Conservation (phyloP, 2,329 filamentous ascomycete species). For the Exophiala aquamarina region DNA sequence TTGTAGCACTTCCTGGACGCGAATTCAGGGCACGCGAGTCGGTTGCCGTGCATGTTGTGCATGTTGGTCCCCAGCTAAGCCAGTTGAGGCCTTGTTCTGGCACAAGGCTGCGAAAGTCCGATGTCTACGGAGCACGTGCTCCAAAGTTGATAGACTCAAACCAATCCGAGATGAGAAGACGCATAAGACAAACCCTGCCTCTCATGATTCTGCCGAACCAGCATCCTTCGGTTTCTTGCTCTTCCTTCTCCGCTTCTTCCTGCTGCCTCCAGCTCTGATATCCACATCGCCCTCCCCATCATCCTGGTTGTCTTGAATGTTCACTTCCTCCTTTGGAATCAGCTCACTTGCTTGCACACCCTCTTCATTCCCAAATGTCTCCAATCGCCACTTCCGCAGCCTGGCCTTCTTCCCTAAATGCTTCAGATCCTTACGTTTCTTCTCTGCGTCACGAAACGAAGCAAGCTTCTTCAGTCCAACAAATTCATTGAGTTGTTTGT, state of each 20-base stretch:
- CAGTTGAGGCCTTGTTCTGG: too few relatives aligned
- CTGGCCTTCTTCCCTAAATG: constrained; percentile 88
- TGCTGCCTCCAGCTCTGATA: constrained; percentile 42
- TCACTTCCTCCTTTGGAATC: constrained; percentile 15
- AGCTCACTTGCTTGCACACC: constrained; percentile 36
- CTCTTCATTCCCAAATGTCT: constrained; percentile 64
- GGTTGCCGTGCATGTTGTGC: too few relatives aligned
- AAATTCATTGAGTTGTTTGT: constrained; percentile 82
- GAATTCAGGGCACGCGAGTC: too few relatives aligned
- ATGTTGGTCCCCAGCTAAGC: too few relatives aligned
- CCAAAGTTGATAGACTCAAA: too few relatives aligned
- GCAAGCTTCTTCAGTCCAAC: constrained; percentile 94
- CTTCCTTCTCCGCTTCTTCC: constrained; percentile 48
- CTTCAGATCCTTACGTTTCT: constrained; percentile 88
- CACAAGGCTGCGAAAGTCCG: too few relatives aligned
- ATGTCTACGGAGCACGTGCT: too few relatives aligned
- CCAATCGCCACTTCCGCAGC: constrained; percentile 78
- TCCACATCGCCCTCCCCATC: constrained; percentile 37
- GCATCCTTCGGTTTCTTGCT: constrained; percentile 33
- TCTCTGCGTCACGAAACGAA: constrained; percentile 80
- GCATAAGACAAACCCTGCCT: too few relatives aligned
- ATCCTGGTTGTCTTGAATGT: constrained; percentile 21
- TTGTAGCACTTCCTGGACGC: too few relatives aligned
- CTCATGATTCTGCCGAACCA: too few relatives aligned
- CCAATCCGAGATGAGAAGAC: too few relatives aligned